Conservation (phyloP, 495 filamentous ascomycete species). For the Corynascus novoguineensis region DNA sequence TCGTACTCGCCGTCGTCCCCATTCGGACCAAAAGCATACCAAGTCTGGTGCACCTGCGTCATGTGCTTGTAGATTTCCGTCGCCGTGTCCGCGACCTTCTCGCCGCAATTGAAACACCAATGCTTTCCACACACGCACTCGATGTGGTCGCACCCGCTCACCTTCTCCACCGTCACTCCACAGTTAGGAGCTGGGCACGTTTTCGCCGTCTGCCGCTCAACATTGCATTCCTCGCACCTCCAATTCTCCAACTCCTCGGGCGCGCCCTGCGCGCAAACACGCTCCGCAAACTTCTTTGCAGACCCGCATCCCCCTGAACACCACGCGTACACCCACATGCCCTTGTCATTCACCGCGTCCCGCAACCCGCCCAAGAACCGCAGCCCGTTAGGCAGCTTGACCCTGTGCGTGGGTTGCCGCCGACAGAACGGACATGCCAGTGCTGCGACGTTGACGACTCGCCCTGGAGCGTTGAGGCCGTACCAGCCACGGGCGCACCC, state of each 20-base stretch:
- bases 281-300: conserved; percentile 30
- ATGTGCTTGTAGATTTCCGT: conserved; percentile 15
- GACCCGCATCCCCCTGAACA: conserved; percentile 28
- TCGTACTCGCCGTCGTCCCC: not conserved
- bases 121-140: conserved; percentile 11
- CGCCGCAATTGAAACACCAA: conserved; percentile 16
- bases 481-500: conserved; percentile 25
- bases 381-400: conserved; percentile 20
- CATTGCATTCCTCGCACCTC: conserved; percentile 18
- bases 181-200: conserved; percentile 16
- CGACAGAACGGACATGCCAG: conserved; percentile 43
- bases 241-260: conserved; percentile 6
- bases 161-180: conserved; percentile 14
- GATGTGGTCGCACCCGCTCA: conserved; percentile 17
- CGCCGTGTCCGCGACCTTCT: not conserved
- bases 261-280: conserved; percentile 12
- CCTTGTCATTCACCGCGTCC: conserved; percentile 29
- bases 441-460: conserved; percentile 39
- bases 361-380: conserved; percentile 15
- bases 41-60: conserved; percentile 7
- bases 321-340: conserved; percentile 41
- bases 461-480: conserved; percentile 25
- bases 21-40: too few relatives aligned
- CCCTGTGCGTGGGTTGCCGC: conserved; percentile 26
- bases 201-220: conserved; percentile 5